These are phyloP conservation scores for Venturia aucupariae DNA, from an alignment of 2,329 filamentous ascomycete genomes.

Conservation along the genomic window DNA sequence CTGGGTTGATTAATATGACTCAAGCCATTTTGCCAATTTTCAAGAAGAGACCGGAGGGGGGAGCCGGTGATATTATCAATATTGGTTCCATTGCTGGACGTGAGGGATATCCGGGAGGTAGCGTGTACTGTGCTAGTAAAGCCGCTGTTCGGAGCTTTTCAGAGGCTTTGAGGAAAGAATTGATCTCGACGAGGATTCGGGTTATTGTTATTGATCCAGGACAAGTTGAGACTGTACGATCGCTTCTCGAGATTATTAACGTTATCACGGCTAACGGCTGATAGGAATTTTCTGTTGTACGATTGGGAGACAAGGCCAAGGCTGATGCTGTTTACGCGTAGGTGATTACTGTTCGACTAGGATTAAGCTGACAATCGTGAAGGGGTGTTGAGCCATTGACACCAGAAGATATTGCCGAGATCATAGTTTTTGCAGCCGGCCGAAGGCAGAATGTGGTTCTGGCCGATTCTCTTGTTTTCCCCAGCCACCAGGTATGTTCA, in stretches of 20 bases:
- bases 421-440: constrained; percentile 76
- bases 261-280: constrained; percentile 26
- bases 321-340: constrained; percentile 79
- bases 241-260: background rate
- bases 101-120: constrained; percentile 74
- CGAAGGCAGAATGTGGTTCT: constrained; percentile 84
- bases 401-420: constrained; percentile 82
- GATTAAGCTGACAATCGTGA: constrained; percentile 31
- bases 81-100: constrained; percentile 87
- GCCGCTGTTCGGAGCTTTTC: constrained; percentile 80
- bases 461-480: constrained; percentile 79
- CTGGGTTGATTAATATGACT: constrained; percentile 91
- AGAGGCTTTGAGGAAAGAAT: constrained; percentile 71
- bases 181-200: constrained; percentile 69
- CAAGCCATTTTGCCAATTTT: constrained; percentile 81
- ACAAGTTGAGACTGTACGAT: constrained; percentile 69
- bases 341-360: constrained; percentile 34
- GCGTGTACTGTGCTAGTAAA: constrained; percentile 91
- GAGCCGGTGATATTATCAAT: constrained; percentile 89
- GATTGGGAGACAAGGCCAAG: constrained; percentile 84
- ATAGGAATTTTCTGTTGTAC: constrained; percentile 74
- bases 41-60: constrained; percentile 58
- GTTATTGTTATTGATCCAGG: constrained; percentile 86
- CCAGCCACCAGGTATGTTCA: constrained; percentile 73
- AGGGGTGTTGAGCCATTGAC: constrained; percentile 64